Conservation (phyloP, 352 stramenopile genomes). For the Phytophthora sansomeana region DNA sequence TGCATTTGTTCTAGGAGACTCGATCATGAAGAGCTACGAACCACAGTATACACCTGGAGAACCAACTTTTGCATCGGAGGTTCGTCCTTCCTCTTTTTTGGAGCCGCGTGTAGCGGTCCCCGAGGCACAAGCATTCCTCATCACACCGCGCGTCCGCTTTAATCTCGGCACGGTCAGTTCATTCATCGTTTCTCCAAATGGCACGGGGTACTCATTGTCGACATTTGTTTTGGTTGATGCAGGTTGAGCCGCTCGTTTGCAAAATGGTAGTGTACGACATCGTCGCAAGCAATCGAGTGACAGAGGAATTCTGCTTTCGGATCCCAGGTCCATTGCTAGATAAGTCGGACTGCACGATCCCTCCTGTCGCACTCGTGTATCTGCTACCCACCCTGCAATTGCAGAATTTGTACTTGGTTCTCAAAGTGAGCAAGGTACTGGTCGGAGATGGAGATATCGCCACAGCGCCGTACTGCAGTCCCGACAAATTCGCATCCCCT, state of each 20-base stretch:
- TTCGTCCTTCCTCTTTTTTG: slow-evolving; percentile 47
- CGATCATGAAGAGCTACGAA: slow-evolving; percentile 75
- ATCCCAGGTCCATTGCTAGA: slow-evolving; percentile 39
- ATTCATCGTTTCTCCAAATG: neutral
- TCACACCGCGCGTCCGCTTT: slow-evolving; percentile 55
- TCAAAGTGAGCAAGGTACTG: slow-evolving; percentile 76
- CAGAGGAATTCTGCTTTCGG: slow-evolving; percentile 73
- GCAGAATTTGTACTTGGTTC: slow-evolving; percentile 64
- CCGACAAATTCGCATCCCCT: slow-evolving; percentile 60
- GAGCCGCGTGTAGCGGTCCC: slow-evolving; percentile 56
- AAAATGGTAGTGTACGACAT: slow-evolving; percentile 73
- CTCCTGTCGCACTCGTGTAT: slow-evolving; percentile 60
- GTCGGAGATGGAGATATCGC: slow-evolving; percentile 61
- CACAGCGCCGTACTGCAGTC: slow-evolving; percentile 64
- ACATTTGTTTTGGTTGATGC: slow-evolving; percentile 4
- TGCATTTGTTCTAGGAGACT: slow-evolving; percentile 23
- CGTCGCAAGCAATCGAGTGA: slow-evolving; percentile 54
- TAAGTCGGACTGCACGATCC: slow-evolving; percentile 13
- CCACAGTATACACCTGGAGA: slow-evolving; percentile 49
- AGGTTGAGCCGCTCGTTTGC: slow-evolving; percentile 75
- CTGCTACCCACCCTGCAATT: slow-evolving; percentile 54
- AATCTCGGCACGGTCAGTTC: slow-evolving; percentile 55
- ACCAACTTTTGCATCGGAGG: slow-evolving; percentile 58
- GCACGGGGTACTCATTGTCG: neutral
- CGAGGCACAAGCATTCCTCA: slow-evolving; percentile 57